Evolutionary conservation across 176 grass and related monocot genomes (phyloP).

Genomic region (Carex littledalei): DNA sequence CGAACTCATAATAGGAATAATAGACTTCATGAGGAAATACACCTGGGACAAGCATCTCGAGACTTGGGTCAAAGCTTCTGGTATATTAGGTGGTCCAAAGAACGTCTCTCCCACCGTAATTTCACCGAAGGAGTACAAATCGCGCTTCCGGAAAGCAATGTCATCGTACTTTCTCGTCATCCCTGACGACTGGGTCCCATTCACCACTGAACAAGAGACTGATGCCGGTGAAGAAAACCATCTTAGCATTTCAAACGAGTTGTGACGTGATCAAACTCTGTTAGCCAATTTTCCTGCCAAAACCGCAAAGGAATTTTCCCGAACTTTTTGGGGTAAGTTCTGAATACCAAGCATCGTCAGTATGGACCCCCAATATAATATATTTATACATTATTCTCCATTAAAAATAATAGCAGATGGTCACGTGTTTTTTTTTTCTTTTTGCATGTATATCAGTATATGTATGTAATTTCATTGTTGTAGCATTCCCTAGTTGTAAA

Average conservation of each 20-base stretch:
- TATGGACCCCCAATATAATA: constrained; percentile 8
- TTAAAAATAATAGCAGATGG: background rate
- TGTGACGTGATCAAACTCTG: constrained; percentile 14
- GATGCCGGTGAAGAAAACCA: constrained; percentile 40
- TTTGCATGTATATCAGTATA: background rate
- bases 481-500: background rate
- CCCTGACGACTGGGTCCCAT: constrained; percentile 82
- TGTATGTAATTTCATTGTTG: constrained; percentile 2
- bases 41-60: constrained; percentile 97
- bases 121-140: constrained; percentile 98
- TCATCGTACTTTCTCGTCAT: constrained; percentile 90
- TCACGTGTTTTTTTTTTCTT: background rate
- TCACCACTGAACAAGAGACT: constrained; percentile 35
- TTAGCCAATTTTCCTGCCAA: constrained; percentile 4
- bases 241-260: constrained; percentile 18
- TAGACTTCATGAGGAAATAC: constrained; percentile 98
- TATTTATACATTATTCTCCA: constrained; percentile 23
- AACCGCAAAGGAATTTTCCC: constrained; percentile 14
- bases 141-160: constrained; percentile 92
- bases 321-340: constrained; percentile 2
- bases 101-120: constrained; percentile 90
- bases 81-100: constrained; percentile 88
- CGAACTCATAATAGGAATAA: constrained; percentile 86
- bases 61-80: constrained; percentile 97
- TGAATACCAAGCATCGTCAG: background rate